phyloP scores from a whole-genome alignment of 2,329 filamentous ascomycete genomes.

The Neofusicoccum cordaticola region DNA sequence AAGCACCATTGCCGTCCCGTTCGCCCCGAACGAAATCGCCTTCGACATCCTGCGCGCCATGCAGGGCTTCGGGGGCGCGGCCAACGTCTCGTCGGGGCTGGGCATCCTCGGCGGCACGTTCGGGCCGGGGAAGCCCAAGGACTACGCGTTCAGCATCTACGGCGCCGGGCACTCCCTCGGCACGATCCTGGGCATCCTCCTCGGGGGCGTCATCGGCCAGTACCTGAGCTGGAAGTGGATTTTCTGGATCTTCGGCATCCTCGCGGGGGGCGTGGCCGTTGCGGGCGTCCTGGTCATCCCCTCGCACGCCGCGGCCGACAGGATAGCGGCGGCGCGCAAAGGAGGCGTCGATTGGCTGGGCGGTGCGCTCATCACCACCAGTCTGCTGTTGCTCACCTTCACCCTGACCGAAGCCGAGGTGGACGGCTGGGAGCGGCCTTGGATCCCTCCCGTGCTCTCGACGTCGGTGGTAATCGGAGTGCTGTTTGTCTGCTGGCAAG shows the following conservation, averaged over 20 bases:
- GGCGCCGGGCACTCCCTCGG: constrained; percentile 64
- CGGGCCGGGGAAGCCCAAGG: constrained; percentile 65
- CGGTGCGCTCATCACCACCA: constrained; percentile 60
- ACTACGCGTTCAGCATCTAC: constrained; percentile 67
- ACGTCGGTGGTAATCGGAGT: constrained; percentile 56
- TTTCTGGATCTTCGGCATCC: constrained; percentile 58
- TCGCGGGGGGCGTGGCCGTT: constrained; percentile 56
- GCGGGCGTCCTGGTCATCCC: constrained; percentile 62
- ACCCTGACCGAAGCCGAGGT: constrained; percentile 68
- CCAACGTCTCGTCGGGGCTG: constrained; percentile 68
- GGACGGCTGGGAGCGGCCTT: constrained; percentile 63
- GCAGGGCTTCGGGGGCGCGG: constrained; percentile 65
- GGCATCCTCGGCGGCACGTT: constrained; percentile 69
- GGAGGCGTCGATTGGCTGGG: constrained; percentile 63
- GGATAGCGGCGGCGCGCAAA: constrained; percentile 16
- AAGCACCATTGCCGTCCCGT: constrained; percentile 60
- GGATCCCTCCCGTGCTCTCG: constrained; percentile 60
- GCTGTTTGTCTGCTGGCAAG: constrained; percentile 61
- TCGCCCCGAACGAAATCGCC: constrained; percentile 64
- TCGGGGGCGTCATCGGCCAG: constrained; percentile 60
- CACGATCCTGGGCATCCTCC: constrained; percentile 61
- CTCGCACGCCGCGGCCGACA: constrained; percentile 32
- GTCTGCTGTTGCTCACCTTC: constrained; percentile 62
- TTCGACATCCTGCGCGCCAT: constrained; percentile 66
- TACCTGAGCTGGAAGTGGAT: constrained; percentile 44